A percentile compares a stretch with the other conserved stretches of the same genome.
Evolutionary conservation across 2,329 filamentous ascomycete genomes (phyloP).

Genomic region (Calonectria crousiana): DNA sequence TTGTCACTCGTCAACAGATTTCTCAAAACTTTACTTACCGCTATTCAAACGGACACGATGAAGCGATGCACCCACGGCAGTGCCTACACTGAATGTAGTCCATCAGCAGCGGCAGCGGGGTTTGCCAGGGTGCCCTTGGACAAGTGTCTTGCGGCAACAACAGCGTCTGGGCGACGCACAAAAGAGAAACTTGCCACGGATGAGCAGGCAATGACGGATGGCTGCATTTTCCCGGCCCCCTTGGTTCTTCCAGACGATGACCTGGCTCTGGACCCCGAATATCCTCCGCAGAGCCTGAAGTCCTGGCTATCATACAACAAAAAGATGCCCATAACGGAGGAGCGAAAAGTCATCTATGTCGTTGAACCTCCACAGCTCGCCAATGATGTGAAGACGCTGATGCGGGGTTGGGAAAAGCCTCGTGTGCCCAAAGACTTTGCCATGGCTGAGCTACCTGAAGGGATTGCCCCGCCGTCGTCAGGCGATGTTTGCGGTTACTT

Average conservation of each 20-base stretch:
- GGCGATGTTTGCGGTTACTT: slow-evolving; percentile 54
- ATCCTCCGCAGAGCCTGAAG: slow-evolving; percentile 63
- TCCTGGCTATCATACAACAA: slow-evolving; percentile 60
- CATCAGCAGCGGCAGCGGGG: slow-evolving; percentile 23
- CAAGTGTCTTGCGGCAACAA: slow-evolving; percentile 29
- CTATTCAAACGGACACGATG: background rate
- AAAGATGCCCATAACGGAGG: slow-evolving; percentile 62
- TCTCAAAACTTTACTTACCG: background rate
- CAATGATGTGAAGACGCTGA: slow-evolving; percentile 46
- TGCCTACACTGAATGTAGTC: slow-evolving; percentile 25
- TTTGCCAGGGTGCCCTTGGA: slow-evolving; percentile 26
- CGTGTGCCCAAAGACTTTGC: slow-evolving; percentile 20
- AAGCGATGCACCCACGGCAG: slow-evolving; percentile 18
- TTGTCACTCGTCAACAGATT: background rate
- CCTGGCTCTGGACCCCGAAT: slow-evolving; percentile 64
- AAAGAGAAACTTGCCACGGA: slow-evolving; percentile 22
- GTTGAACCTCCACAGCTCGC: slow-evolving; percentile 58
- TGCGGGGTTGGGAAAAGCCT: slow-evolving; percentile 58
- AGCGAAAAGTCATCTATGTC: slow-evolving; percentile 66
- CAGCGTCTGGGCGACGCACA: slow-evolving; percentile 39
- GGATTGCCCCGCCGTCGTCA: slow-evolving; percentile 37
- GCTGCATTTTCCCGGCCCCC: slow-evolving; percentile 65
- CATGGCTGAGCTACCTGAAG: slow-evolving; percentile 8
- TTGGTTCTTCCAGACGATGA: slow-evolving; percentile 71
- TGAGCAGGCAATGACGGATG: slow-evolving; percentile 33